Base-by-base conservation (phyloP, 352 stramenopile species). In the Phytophthora palmivora region DNA sequence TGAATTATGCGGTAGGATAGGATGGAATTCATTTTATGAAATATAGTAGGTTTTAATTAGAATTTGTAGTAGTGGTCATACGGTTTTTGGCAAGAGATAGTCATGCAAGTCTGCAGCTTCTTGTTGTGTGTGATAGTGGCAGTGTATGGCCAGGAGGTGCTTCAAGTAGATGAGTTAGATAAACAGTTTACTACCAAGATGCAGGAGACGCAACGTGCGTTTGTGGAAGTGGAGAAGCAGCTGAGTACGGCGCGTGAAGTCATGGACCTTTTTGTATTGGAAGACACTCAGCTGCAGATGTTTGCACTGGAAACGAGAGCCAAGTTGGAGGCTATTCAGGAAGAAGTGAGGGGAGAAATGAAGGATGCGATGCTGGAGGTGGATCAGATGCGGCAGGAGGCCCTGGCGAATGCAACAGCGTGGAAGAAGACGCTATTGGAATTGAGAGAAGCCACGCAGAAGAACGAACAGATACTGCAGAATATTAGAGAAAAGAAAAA, bases 271-370 rank as follows among this genome's bases (percentile, higher is more conserved):
- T 76, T 74, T n/a, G 34, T 32, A 4, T n/a, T 58, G 15, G 67
- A 77, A 33, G 44, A 64, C 24, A 42, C 47, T 4, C 63, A 79
- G 51, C 37, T 65, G 37, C 4, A 59, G 51, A 37, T 67, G 46
- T 52, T 69, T 15, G 14, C 50, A 32, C 5, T 62, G 24, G 67
- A 76, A 34, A 77, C 63, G 41, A 24, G 51, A 2, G 32, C 45
- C 9, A 54, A 67, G 18, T 42, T 79, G 63, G 8, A 21, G 16
- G 12, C 14, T 0, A 22, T 66, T 15, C 43, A 54, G 4, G 45
- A 52, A n/a, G 56, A 59, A 26, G 34, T 69, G 21, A 24, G 37
- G 5, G n/a, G 49, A 6, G 50, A 69, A 51, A 59, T 76, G 15
- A 14, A 45, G 6, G 21, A 18, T 0, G 63, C 58, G 7, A 37